A percentile compares a stretch with the other conserved stretches of the same genome.
These are phyloP conservation scores for Mortierella claussenii DNA, from an alignment of 192 early-diverging fungal species.

Conservation along the genomic window DNA sequence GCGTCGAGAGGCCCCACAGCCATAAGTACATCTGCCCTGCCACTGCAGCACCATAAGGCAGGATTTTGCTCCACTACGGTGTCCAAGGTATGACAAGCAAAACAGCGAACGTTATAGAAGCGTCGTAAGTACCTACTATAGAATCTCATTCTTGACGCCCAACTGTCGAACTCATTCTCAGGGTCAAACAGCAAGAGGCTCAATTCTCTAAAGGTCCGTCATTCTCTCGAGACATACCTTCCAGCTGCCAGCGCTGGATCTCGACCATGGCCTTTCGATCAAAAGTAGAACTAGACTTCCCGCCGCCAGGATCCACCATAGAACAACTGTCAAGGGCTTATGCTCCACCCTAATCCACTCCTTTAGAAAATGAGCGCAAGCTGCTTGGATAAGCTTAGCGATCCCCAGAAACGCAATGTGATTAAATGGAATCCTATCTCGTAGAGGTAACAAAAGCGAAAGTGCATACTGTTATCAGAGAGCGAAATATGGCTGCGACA, in stretches of 20 bases:
- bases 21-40: constrained; percentile 53
- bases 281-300: constrained; percentile 14
- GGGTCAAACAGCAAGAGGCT: no score
- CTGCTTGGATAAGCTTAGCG: constrained; percentile 41
- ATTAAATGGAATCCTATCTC: constrained; percentile 51
- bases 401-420: constrained; percentile 53
- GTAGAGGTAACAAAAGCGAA: no score
- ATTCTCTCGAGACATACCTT: constrained; percentile 18
- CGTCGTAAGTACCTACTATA: no score
- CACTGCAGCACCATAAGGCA: constrained; percentile 27
- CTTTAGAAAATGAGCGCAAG: constrained; percentile 38
- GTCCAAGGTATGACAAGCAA: background rate
- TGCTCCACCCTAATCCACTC: constrained; percentile 47
- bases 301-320: constrained; percentile 30
- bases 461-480: no score
- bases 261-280: constrained; percentile 43
- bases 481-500: no score
- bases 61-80: constrained; percentile 43
- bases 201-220: no score
- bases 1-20: constrained; percentile 46
- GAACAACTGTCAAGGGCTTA: constrained; percentile 18
- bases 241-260: constrained; percentile 15
- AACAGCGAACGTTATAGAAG: background rate
- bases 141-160: background rate
- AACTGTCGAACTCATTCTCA: no score